Evolutionary conservation across 1,284 basidiomycete species (phyloP).

Genomic region (Neotropicomus parvogracilis): DNA sequence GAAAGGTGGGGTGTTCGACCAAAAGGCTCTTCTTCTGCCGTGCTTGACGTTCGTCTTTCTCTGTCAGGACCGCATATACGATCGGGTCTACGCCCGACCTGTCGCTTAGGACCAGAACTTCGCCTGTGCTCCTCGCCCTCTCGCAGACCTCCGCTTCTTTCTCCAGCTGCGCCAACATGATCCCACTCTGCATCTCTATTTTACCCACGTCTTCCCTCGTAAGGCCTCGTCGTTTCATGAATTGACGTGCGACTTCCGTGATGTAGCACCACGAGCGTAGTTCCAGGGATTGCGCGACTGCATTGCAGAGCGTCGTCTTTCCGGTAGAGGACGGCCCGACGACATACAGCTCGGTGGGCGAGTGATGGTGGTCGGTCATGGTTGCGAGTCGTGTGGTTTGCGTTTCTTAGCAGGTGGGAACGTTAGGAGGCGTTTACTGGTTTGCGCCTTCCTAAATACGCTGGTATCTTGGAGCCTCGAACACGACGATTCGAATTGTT

Average conservation of each 20-base stretch:
- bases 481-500: not conserved
- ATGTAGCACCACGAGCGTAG: constrained; percentile 41
- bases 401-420: constrained; percentile 19
- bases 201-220: constrained; percentile 46
- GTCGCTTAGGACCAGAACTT: constrained; percentile 50
- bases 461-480: constrained; percentile 2
- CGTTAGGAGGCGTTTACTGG: constrained; percentile 5
- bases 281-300: constrained; percentile 41
- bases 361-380: constrained; percentile 16
- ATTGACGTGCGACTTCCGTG: constrained; percentile 55
- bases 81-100: constrained; percentile 61
- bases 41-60: constrained; percentile 37
- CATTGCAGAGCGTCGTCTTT: constrained; percentile 61
- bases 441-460: constrained; percentile 17
- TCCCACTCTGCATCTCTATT: constrained; percentile 58
- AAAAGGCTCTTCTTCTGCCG: constrained; percentile 35
- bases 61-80: constrained; percentile 53
- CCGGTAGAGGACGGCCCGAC: constrained; percentile 63
- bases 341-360: constrained; percentile 37
- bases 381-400: constrained; percentile 1
- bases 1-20: constrained; percentile 38
- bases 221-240: constrained; percentile 51
- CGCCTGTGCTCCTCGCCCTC: constrained; percentile 15
- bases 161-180: constrained; percentile 51
- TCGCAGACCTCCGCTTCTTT: constrained; percentile 37